Conservation (phyloP, 202 grass and related monocot genomes). For the Zizania palustris region DNA sequence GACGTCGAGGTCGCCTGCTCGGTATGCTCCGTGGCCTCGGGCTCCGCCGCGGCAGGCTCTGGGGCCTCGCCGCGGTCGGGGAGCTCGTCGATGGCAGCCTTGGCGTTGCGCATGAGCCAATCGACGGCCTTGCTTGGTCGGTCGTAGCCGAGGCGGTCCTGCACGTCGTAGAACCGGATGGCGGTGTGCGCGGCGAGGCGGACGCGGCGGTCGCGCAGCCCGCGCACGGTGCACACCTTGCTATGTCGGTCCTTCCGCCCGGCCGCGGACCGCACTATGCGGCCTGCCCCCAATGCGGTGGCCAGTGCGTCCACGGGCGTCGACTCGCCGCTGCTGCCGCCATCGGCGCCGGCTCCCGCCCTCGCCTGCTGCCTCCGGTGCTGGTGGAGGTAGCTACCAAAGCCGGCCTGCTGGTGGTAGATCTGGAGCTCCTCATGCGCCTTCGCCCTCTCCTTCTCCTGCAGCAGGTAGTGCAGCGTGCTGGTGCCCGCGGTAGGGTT, state of each 20-base stretch:
- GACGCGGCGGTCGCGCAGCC: slow-evolving; percentile 78
- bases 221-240: slow-evolving; percentile 85
- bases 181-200: slow-evolving; percentile 87
- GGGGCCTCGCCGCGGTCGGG: slow-evolving; percentile 56
- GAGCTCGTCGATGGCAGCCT: slow-evolving; percentile 77
- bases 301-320: slow-evolving; percentile 49
- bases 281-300: slow-evolving; percentile 67
- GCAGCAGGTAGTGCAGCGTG: slow-evolving; percentile 63
- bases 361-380: slow-evolving; percentile 34
- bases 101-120: slow-evolving; percentile 90
- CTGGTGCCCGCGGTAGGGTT: slow-evolving; percentile 51
- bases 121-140: slow-evolving; percentile 93
- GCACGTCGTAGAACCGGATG: slow-evolving; percentile 93
- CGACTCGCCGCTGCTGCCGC: slow-evolving; percentile 52
- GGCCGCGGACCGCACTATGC: slow-evolving; percentile 81
- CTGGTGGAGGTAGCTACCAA: slow-evolving; percentile 44
- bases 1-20: slow-evolving; percentile 62
- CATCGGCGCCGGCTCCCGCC: slow-evolving; percentile 1
- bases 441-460: slow-evolving; percentile 66
- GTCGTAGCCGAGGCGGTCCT: slow-evolving; percentile 90
- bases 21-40: slow-evolving; percentile 28
- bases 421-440: slow-evolving; percentile 58
- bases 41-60: slow-evolving; percentile 21
- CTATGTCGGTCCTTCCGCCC: slow-evolving; percentile 92
- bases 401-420: slow-evolving; percentile 58